These are phyloP conservation scores for Tilletia indica DNA, from an alignment of 1,284 basidiomycete genomes.

Conservation along the genomic window DNA sequence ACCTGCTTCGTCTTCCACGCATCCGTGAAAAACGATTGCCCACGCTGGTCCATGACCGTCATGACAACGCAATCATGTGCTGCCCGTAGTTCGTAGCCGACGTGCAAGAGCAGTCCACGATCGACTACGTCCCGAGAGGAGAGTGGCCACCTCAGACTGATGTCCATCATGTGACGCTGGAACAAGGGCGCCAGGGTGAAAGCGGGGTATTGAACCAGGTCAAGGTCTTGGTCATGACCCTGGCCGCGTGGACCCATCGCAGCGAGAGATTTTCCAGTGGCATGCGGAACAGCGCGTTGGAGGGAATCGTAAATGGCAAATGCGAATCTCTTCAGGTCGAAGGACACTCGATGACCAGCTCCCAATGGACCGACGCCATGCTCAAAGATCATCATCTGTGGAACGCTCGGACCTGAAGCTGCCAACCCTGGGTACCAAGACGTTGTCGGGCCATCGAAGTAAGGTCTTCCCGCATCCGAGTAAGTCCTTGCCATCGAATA, in stretches of 20 bases:
- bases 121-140: conserved; percentile 27
- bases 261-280: conserved; percentile 31
- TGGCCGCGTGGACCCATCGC: background rate
- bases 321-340: conserved; percentile 26
- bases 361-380: conserved; percentile 30
- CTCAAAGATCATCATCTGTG: conserved; percentile 32
- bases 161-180: conserved; percentile 14
- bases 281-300: conserved; percentile 27
- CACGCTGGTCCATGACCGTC: conserved; percentile 39
- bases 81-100: conserved; percentile 24
- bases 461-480: conserved; percentile 18
- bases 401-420: conserved; percentile 24
- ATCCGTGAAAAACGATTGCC: conserved; percentile 23
- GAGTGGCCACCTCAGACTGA: conserved; percentile 24
- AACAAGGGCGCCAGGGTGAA: conserved; percentile 24
- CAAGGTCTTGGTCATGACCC: conserved; percentile 24
- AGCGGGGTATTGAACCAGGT: conserved; percentile 34
- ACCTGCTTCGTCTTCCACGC: conserved; percentile 15
- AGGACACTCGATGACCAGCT: conserved; percentile 14
- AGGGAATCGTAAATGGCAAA: conserved; percentile 40
- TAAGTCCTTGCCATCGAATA: conserved; percentile 1
- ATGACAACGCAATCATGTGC: conserved; percentile 26
- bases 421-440: conserved; percentile 7
- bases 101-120: conserved; percentile 32
- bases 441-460: background rate